Evolutionary conservation across 139 green algal genomes (phyloP).

Genomic region (Eudorina sp.): DNA sequence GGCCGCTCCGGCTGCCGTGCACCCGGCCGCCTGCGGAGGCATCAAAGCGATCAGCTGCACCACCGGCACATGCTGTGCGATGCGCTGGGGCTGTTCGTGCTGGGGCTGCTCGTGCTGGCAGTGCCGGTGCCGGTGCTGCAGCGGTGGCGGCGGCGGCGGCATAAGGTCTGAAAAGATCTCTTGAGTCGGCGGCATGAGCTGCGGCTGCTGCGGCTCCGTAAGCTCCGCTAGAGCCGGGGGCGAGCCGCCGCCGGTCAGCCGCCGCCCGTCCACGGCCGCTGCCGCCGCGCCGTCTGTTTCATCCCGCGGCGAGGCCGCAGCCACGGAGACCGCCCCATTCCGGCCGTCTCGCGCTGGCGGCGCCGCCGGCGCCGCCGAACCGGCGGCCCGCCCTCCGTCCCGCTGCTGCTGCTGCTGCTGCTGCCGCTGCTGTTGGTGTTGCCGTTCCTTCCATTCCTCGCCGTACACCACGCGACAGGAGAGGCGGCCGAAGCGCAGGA

Average conservation of each 20-base stretch:
- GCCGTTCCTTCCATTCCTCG: neutral
- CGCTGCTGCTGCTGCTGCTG: neutral
- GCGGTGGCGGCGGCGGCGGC: neutral
- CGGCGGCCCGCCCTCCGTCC: neutral
- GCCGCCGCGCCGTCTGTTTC: too few species aligned
- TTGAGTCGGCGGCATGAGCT: neutral
- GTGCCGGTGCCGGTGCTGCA: neutral
- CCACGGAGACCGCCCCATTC: too few species aligned
- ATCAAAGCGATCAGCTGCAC: neutral
- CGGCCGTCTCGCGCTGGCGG: too few species aligned
- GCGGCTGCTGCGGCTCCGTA: neutral
- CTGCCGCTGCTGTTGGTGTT: conserved; percentile 1
- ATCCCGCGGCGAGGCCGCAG: too few species aligned
- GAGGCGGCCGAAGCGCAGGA: conserved; percentile 36
- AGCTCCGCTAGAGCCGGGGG: neutral
- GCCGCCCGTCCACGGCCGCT: too few species aligned
- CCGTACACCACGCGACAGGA: conserved; percentile 13
- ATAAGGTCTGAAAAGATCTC: neutral
- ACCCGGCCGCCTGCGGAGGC: neutral
- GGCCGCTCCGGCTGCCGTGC: neutral
- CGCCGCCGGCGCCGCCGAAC: neutral
- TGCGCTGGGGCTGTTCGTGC: neutral
- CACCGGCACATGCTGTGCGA: neutral
- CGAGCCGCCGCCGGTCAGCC: neutral
- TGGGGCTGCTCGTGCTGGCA: neutral